Evolutionary conservation across 2,329 filamentous ascomycete species (phyloP).

Genomic region (Emmonsiellopsis sp.): DNA sequence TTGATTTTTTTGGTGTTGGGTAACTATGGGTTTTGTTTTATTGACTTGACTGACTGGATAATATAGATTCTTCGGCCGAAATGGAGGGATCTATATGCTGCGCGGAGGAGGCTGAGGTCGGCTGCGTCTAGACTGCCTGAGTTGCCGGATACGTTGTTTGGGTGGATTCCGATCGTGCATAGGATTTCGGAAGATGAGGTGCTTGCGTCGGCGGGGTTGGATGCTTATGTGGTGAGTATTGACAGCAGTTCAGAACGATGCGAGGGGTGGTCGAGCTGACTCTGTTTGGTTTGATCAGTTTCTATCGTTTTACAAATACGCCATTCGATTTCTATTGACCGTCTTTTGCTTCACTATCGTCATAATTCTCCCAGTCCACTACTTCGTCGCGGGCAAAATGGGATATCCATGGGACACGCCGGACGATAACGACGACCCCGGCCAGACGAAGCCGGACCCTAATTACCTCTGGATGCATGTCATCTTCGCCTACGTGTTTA

Average conservation of each 20-base stretch:
- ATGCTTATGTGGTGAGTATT: conserved; percentile 73
- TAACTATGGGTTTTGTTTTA: too few species aligned
- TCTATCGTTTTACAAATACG: conserved; percentile 90
- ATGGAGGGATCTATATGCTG: conserved; percentile 87
- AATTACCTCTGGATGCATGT: conserved; percentile 85
- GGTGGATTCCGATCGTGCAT: conserved; percentile 85
- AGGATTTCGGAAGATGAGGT: conserved; percentile 81
- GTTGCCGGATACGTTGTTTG: conserved; percentile 75
- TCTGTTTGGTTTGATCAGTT: conserved; percentile 43
- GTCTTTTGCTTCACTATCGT: conserved; percentile 73
- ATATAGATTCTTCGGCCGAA: conserved; percentile 69
- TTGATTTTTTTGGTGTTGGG: not conserved
- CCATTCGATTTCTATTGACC: conserved; percentile 68
- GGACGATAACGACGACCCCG: conserved; percentile 18
- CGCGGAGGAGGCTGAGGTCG: conserved; percentile 67
- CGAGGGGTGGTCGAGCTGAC: conserved; percentile 3
- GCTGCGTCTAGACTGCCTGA: conserved; percentile 60
- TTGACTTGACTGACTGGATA: conserved; percentile 1
- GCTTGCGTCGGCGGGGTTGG: conserved; percentile 78
- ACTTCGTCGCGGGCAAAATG: conserved; percentile 46
- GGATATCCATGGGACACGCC: conserved; percentile 25
- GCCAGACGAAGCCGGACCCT: conserved; percentile 25
- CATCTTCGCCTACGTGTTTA: conserved; percentile 91
- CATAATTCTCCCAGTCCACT: conserved; percentile 80
- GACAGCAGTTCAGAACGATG: not conserved